phyloP scores from a whole-genome alignment of 2,329 filamentous ascomycete genomes.

The Orbilia javanica region DNA sequence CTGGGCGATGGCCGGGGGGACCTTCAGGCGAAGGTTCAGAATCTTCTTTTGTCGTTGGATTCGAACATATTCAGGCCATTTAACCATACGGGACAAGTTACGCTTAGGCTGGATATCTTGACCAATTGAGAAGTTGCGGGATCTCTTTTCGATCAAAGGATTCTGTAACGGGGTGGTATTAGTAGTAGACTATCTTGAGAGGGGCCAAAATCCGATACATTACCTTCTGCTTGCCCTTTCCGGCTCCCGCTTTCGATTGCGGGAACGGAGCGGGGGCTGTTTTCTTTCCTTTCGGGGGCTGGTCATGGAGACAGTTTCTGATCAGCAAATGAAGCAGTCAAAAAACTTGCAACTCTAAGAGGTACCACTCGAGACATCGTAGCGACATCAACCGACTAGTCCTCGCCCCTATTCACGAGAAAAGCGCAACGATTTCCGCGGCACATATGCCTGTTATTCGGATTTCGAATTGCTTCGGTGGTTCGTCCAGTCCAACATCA shows the following conservation, averaged over 20 bases:
- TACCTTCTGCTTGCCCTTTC: slow-evolving; percentile 96
- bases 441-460: background rate
- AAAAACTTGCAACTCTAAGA: slow-evolving; percentile 73
- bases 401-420: slow-evolving; percentile 37
- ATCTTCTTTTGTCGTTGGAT: slow-evolving; percentile 85
- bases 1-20: slow-evolving; percentile 95
- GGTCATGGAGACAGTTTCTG: slow-evolving; percentile 63
- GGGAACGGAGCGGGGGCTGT: slow-evolving; percentile 96
- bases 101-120: slow-evolving; percentile 97
- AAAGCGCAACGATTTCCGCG: background rate
- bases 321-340: slow-evolving; percentile 74
- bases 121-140: slow-evolving; percentile 97
- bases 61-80: slow-evolving; percentile 99
- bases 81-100: slow-evolving; percentile 98
- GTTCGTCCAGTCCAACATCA: background rate
- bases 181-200: slow-evolving; percentile 42
- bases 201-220: slow-evolving; percentile 66
- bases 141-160: slow-evolving; percentile 98
- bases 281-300: slow-evolving; percentile 99
- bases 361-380: slow-evolving; percentile 39
- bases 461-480: background rate
- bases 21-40: slow-evolving; percentile 97
- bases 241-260: slow-evolving; percentile 84
- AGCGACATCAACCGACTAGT: slow-evolving; percentile 30
- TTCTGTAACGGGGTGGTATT: slow-evolving; percentile 73